phyloP scores from a whole-genome alignment of 2,329 filamentous ascomycete species.

The Epicoccum sorghinum region DNA sequence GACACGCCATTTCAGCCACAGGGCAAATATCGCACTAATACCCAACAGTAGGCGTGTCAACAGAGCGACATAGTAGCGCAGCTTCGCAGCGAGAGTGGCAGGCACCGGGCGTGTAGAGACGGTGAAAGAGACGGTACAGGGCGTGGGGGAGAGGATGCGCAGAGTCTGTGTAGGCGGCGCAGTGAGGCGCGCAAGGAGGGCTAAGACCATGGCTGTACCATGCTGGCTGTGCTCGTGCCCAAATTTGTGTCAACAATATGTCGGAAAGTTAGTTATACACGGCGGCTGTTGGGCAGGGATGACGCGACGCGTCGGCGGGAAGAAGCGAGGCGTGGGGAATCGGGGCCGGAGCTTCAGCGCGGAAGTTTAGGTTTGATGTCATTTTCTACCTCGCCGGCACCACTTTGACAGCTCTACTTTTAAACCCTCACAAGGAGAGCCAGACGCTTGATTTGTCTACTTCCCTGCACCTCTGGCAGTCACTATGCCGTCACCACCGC shows the following conservation, averaged over 20 bases:
- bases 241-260: background rate
- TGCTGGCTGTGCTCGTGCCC: background rate
- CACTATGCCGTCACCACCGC: slow-evolving; percentile 25
- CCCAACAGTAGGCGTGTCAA: slow-evolving; percentile 54
- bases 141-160: slow-evolving; percentile 56
- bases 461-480: background rate
- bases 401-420: background rate
- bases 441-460: background rate
- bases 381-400: background rate
- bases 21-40: slow-evolving; percentile 46
- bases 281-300: slow-evolving; percentile 1
- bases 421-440: background rate
- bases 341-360: slow-evolving; percentile 13
- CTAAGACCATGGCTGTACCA: slow-evolving; percentile 21
- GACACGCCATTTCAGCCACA: slow-evolving; percentile 38
- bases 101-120: slow-evolving; percentile 76
- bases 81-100: slow-evolving; percentile 53
- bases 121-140: slow-evolving; percentile 90
- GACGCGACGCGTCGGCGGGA: slow-evolving; percentile 26
- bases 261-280: background rate
- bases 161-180: slow-evolving; percentile 37
- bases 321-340: slow-evolving; percentile 16
- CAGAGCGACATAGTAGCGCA: slow-evolving; percentile 53
- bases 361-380: slow-evolving; percentile 16
- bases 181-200: slow-evolving; percentile 30